Evolutionary conservation across 2,329 filamentous ascomycete species (phyloP), one percentile per base, ranked within the genome.

Genomic region (Teratosphaeria gauchensis): DNA sequence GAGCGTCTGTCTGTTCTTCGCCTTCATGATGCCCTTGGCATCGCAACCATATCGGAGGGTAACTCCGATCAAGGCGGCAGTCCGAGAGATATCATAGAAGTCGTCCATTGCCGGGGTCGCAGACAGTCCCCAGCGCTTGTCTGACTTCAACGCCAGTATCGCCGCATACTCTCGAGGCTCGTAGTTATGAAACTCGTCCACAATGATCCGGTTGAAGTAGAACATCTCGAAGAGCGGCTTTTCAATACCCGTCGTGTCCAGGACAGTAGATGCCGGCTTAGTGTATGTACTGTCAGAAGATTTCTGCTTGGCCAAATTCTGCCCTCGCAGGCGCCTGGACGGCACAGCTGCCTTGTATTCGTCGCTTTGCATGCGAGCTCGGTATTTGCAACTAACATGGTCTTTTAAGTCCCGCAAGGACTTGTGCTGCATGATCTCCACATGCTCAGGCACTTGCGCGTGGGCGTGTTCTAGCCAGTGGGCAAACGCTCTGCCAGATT

Each of bases 101-200:
- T 82, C 79, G 4, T 76, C 75, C 2, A 86, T 66, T 0, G 77
- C 75, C 1, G 85, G 84, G 0, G 85, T 88, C 2, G 82, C 85
- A 0, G 84, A 87, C 1, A 88, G 72, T 6, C 84, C 74, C 84
- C 84, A 87, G 57, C 78, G 78, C 48, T 80, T 82, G 51, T 76
- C 73, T 11, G 81, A 77, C 30, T 76, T 66, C 1, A 86, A 65
- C 0, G 71, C 72, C 6, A 76, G 71, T 4, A 84, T 70, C 0
- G 75, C 72, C 0, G 75, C 68, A 60, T 75, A 71, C 55, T 75
- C 71, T 55, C 77, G 69, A 16, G 73, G 66, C 52, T 75, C 74
- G 4, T 81, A 72, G 61, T 86, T 84, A 0, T 84, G 82, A 63
- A 83, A 87, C 63, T 88, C 85, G 61, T 88, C 85, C 1, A 87